A percentile compares a stretch with the other conserved stretches of the same genome.
Evolutionary conservation across 352 stramenopile species (phyloP).

Genomic region (Pythium rishiriense): DNA sequence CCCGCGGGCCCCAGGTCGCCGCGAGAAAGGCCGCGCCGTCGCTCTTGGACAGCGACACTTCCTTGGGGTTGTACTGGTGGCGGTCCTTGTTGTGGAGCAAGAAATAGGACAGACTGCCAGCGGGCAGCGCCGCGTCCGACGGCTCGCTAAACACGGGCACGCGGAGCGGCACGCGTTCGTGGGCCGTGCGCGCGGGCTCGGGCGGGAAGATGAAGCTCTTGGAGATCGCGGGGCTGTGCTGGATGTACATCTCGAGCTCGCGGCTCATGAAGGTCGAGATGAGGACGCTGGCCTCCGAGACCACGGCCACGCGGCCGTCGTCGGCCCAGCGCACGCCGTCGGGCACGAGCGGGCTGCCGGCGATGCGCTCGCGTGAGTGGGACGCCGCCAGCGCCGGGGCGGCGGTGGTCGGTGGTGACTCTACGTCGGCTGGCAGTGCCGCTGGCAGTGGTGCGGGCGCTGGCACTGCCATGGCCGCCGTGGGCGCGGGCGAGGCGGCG

Average conservation of each 20-base stretch:
- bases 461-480: neutral
- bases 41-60: slow-evolving; percentile 81
- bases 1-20: slow-evolving; percentile 69
- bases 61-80: slow-evolving; percentile 80
- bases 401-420: neutral
- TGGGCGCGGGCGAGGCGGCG: neutral
- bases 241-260: slow-evolving; percentile 82
- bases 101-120: slow-evolving; percentile 55
- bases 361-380: slow-evolving; percentile 66
- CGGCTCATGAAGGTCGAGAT: slow-evolving; percentile 79
- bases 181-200: slow-evolving; percentile 25
- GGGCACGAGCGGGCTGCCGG: slow-evolving; percentile 65
- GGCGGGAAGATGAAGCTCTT: slow-evolving; percentile 84
- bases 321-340: slow-evolving; percentile 69
- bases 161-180: slow-evolving; percentile 52
- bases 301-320: slow-evolving; percentile 70
- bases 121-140: slow-evolving; percentile 16
- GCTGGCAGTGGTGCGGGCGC: neutral
- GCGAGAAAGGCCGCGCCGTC: slow-evolving; percentile 56
- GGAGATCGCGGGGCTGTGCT: slow-evolving; percentile 70
- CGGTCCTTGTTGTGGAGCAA: slow-evolving; percentile 65
- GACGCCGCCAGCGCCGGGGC: slow-evolving; percentile 10
- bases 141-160: slow-evolving; percentile 51
- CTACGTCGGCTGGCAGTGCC: neutral
- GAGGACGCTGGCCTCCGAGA: slow-evolving; percentile 73